Conservation (phyloP, 257 asterid species). For the Voacanga thouarsii region DNA sequence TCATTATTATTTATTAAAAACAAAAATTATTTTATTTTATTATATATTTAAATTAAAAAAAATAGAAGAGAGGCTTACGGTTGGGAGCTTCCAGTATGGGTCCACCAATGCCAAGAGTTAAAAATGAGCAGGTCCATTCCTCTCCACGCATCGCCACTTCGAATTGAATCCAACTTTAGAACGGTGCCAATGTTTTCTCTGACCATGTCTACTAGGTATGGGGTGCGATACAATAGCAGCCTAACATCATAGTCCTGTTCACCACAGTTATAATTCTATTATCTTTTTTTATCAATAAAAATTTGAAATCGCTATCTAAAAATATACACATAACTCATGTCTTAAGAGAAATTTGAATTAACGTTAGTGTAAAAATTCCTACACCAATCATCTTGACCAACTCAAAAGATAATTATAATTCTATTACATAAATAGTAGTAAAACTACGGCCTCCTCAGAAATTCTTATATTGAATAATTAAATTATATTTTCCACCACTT, state of each 20-base stretch:
- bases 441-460: neutral
- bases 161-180: conserved; percentile 61
- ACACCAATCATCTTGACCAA: too few species aligned
- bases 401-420: too few species aligned
- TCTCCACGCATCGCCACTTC: conserved; percentile 57
- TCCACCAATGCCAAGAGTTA: conserved; percentile 99
- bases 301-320: too few species aligned
- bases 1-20: neutral
- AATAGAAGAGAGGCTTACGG: conserved; percentile 46
- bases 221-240: conserved; percentile 63
- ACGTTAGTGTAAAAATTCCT: too few species aligned
- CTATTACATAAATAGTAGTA: too few species aligned
- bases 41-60: too few species aligned
- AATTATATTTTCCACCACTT: too few species aligned
- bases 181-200: conserved; percentile 51
- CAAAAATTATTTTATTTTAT: neutral
- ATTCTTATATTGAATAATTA: neutral
- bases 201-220: conserved; percentile 69
- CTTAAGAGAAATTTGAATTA: too few species aligned
- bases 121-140: conserved; percentile 80
- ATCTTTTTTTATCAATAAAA: too few species aligned
- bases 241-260: conserved; percentile 66
- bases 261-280: neutral
- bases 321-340: too few species aligned
- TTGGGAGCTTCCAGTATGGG: conserved; percentile 67